Base-by-base conservation (phyloP, 441 rosid species). In the Euphorbia corollata region DNA sequence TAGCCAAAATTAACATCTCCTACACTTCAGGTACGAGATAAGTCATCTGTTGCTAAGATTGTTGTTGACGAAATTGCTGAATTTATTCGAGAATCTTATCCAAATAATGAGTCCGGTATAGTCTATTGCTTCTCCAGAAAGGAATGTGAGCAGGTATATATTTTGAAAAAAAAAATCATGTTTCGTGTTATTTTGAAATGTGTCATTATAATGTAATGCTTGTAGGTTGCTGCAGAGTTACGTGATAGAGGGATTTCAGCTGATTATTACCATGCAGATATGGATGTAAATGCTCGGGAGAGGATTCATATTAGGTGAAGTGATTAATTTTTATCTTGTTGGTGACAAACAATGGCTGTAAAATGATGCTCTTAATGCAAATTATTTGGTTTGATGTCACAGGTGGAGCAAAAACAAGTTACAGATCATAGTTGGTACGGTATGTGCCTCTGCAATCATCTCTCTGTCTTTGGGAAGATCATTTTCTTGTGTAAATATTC, bases 341-440 rank as follows among this genome's bases (percentile, higher is more conserved):
- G 62, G 56, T 54, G 13, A 22, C 58, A 61, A 39, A 61, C 23
- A 64, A 30, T 15, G 0, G 60, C 13, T 56, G n/a, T 23, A 56
- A 56, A 56, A 23, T 55, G 13, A 13, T 23, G 36, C 18, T 16
- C 15, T 47, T 47, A 13, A 47, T 47, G 51, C 18, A 1, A 8
- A 16, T 48, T 61, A 20, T 53, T 45, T 71, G 47, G 63, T 78
- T 61, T 74, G 58, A 73, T 73, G 75, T 67, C 67, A 73, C 83
- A 94, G 99, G 83, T 94, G 99, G 99, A 94, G 96, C 90, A 85
- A 78, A 75, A 87, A 82, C 74, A 91, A 91, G 79, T 77, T 94
- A 84, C 97, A 94, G 77, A 94, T 91, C 83, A 94, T 94, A 74
- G 90, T 94, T 77, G 97, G 97, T 68, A 94, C 97, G 65, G 99